Evolutionary conservation across 495 filamentous ascomycete species (phyloP), one percentile per base, ranked within the genome.

Genomic region (Penicillium angulare): DNA sequence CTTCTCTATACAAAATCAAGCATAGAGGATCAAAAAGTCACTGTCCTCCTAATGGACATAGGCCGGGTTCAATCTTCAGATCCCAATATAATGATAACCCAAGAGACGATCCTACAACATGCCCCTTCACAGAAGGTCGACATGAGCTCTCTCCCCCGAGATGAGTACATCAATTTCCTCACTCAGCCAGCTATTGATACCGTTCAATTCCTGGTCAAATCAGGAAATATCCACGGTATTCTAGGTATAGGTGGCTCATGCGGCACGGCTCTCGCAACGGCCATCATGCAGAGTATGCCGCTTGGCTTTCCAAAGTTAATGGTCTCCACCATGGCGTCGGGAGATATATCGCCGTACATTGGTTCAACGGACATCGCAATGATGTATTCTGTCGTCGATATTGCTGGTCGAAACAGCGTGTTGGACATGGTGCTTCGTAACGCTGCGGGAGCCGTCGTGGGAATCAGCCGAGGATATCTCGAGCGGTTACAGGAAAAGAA

Each of bases 321-420:
- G 48, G 83, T 88, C 0, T 83, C 79, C 16, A 88, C 86, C 0
- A 79, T 88, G 51, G 84, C 83, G 3, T 79, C 75, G 8, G 81
- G 84, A 3, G 79, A 87, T 51, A 77, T 79, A 1, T 69, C 70
- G 0, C 72, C 77, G 0, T 77, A 83, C 12, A 73, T 88, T 2
- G 82, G 78, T 34, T 83, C 87, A 60, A 77, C 76, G 0, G 86
- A 89, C 55, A 83, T 89, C 49, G 79, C 74, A 1, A 76, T 88
- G 71, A 85, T 88, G 81, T 84, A 86, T 53, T 68, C 75, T 15
- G 79, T 88, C 8, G 84, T 87, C 13, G 86, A 89, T 53, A 78
- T 89, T 39, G 83, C 85, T 3, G 86, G 86, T 3, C 53, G 73
- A 17, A 89, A 88, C 50, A 51, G 66, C 1, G 61, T 88, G 9